A percentile compares a stretch with the other conserved stretches of the same genome.
These are phyloP conservation scores for Silene uniflora DNA, from an alignment of 148 eudicot genomes.

Conservation along the genomic window DNA sequence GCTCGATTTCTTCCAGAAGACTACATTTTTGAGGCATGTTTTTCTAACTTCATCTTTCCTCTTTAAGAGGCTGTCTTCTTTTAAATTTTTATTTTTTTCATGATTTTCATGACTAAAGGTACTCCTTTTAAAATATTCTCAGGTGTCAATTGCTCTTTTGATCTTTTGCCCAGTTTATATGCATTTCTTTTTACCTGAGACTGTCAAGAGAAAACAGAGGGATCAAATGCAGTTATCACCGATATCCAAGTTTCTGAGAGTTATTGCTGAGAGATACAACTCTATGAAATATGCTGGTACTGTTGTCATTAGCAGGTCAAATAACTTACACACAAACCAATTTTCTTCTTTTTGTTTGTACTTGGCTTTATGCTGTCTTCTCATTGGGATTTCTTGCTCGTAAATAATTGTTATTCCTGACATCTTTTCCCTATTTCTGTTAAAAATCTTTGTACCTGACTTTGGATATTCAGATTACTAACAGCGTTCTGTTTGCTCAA, in stretches of 20 bases:
- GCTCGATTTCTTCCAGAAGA: constrained; percentile 81
- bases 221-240: constrained; percentile 29
- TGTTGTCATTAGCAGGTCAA: constrained; percentile 59
- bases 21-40: constrained; percentile 69
- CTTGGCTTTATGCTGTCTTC: background rate
- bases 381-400: background rate
- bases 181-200: constrained; percentile 56
- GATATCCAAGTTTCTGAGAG: constrained; percentile 34
- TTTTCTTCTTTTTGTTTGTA: background rate
- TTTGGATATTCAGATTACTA: background rate
- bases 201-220: constrained; percentile 44
- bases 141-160: constrained; percentile 83
- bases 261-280: constrained; percentile 45
- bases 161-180: constrained; percentile 65
- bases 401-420: background rate
- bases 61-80: background rate
- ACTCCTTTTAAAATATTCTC: constrained; percentile 2
- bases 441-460: background rate
- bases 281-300: constrained; percentile 67
- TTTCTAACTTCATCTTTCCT: constrained; percentile 15
- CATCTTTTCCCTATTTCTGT: background rate
- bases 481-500: constrained; percentile 15
- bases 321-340: constrained; percentile 1
- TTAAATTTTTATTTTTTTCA: no score
- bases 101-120: background rate